These are phyloP conservation scores for Przewalskia tangutica DNA, from an alignment of 257 asterid species.

Conservation along the genomic window DNA sequence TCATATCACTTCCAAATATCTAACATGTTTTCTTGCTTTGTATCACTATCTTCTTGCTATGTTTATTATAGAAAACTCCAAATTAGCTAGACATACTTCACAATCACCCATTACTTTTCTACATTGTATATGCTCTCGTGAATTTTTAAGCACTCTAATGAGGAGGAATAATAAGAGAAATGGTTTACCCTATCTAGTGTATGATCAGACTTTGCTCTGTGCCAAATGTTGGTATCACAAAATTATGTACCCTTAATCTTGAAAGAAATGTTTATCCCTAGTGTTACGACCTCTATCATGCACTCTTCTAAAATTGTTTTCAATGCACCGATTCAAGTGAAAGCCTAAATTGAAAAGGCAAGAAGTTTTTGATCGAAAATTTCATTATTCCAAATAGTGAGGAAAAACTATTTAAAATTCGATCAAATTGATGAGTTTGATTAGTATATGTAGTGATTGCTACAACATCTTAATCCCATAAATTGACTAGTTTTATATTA, in stretches of 20 bases:
- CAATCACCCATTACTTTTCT: not conserved
- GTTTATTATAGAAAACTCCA: not conserved
- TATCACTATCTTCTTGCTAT: not conserved
- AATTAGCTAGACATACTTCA: not conserved
- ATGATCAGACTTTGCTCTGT: not conserved
- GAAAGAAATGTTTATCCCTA: too few species aligned
- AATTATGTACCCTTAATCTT: too few species aligned
- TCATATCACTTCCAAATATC: conserved; percentile 16
- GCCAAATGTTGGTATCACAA: too few species aligned
- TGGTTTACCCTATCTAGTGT: not conserved
- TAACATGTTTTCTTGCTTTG: not conserved
- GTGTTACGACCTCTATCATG: too few species aligned
- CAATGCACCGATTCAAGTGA: not conserved
- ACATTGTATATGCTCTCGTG: not conserved
- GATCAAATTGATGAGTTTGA: not conserved
- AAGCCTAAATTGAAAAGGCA: not conserved
- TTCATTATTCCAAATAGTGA: not conserved
- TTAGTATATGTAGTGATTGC: not conserved
- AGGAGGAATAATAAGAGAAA: too few species aligned
- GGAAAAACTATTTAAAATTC: not conserved
- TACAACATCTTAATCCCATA: not conserved
- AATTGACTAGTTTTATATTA: not conserved
- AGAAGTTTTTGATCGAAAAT: not conserved
- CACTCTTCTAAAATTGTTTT: too few species aligned
- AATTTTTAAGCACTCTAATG: too few species aligned